phyloP scores from a whole-genome alignment of 148 eudicot species.

The Fallopia convolvulus region DNA sequence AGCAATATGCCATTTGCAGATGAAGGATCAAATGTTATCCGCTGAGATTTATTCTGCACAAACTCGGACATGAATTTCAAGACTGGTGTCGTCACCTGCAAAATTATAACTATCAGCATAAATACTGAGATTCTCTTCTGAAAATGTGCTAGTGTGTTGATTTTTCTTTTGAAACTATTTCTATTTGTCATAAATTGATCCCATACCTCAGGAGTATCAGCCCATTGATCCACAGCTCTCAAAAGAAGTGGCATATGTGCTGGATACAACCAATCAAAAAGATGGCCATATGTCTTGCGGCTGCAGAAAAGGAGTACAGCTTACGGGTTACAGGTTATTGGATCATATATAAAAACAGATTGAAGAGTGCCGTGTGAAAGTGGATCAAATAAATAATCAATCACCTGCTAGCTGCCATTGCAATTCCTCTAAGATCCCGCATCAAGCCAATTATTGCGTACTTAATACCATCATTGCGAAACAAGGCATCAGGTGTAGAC shows the following conservation, averaged over 20 bases:
- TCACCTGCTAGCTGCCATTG: conserved; percentile 81
- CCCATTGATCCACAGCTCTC: conserved; percentile 71
- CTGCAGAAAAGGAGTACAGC: conserved; percentile 27
- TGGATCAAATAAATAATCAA: not conserved
- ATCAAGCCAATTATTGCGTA: conserved; percentile 73
- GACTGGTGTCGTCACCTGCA: conserved; percentile 88
- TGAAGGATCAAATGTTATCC: conserved; percentile 71
- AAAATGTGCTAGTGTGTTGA: not conserved
- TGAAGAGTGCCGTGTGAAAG: not conserved
- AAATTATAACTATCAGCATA: conserved; percentile 4
- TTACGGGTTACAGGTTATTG: not conserved
- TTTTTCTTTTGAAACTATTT: not conserved
- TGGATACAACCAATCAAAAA: conserved; percentile 90
- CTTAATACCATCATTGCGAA: conserved; percentile 68
- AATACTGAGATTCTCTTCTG: not conserved
- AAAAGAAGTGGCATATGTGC: conserved; percentile 74
- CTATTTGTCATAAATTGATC: not conserved
- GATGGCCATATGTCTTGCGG: conserved; percentile 71
- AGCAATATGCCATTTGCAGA: conserved; percentile 93
- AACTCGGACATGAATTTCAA: conserved; percentile 87
- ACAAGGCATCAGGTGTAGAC: conserved; percentile 58
- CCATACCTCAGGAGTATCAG: conserved; percentile 81
- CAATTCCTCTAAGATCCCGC: conserved; percentile 91
- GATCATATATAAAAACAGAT: not conserved
- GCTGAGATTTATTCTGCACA: conserved; percentile 69